Percentiles rank a stretch among this genome's conserved stretches.
phyloP scores from a whole-genome alignment of 2,329 filamentous ascomycete species.

The Colletotrichum sp. region DNA sequence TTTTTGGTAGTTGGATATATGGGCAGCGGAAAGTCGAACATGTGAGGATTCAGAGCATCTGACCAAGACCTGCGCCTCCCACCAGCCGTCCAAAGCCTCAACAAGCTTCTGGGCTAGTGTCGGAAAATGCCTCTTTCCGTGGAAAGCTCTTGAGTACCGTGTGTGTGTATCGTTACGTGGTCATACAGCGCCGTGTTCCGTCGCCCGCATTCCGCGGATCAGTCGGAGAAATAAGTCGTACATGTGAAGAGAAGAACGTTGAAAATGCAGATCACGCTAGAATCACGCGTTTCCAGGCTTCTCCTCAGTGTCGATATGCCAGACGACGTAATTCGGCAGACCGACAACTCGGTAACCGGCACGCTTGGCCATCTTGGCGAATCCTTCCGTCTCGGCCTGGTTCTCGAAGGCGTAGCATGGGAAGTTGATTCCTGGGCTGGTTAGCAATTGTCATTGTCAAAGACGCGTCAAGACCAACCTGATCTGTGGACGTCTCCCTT shows the following conservation, averaged over 20 bases:
- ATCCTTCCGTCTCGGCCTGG: conserved; percentile 97
- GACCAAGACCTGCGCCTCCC: not conserved
- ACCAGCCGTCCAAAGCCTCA: conserved; percentile 1
- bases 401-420: conserved; percentile 97
- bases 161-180: conserved; percentile 19
- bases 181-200: conserved; percentile 21
- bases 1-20: conserved; percentile 8
- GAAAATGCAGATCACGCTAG: not conserved
- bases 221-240: conserved; percentile 19
- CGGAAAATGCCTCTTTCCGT: conserved; percentile 4
- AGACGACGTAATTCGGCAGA: conserved; percentile 96
- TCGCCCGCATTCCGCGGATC: conserved; percentile 19
- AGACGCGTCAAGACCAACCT: conserved; percentile 56
- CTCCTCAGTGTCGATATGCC: conserved; percentile 97
- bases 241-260: conserved; percentile 11
- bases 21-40: conserved; percentile 4
- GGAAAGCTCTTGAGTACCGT: conserved; percentile 9
- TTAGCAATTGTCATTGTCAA: not conserved
- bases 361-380: conserved; percentile 97
- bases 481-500: conserved; percentile 98
- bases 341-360: conserved; percentile 93
- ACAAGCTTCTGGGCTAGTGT: conserved; percentile 9
- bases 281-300: conserved; percentile 79
- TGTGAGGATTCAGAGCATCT: not conserved
- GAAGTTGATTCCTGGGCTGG: conserved; percentile 84